Evolutionary conservation across 805 yeast species (phyloP), one percentile per base, ranked within the genome.

Genomic region (Saturnispora gosingensis): DNA sequence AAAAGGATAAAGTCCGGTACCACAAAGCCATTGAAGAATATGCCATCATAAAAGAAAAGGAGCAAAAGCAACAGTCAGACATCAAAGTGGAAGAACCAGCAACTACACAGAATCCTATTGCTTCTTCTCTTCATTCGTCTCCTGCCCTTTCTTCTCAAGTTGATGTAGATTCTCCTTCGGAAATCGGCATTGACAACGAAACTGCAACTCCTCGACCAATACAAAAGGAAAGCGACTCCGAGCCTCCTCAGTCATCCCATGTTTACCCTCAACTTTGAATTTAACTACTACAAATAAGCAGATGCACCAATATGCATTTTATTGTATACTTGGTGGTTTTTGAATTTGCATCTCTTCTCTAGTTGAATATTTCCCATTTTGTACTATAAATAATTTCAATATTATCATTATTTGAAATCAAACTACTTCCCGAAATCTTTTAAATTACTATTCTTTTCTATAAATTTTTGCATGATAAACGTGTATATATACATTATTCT

Each of bases 1-100:
- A 83, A 61, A 85, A 83, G 48, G 97, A 88, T 58, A 80, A 83
- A 60, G 76, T 76, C 52, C 76, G 95, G 63, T 89, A 88, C 63
- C 78, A 79, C 49, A 75, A 72, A 48, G 95, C 88, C 61, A 80
- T 88, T 83, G 77, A 71, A 49, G 78, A 62, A 48, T 69, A 66
- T 53, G 63, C 59, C 28, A 46, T 53, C 30, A 63, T 64, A 42
- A 63, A 60, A 47, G 63, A 63, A 52, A 48, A 48, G 28, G 59
- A 59, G 38, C 25, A 30, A 24, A 22, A 35, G 13, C 53, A 52
- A 30, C 34, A 30, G 32, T 25, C 43, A 36, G 55, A 50, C 18
- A 45, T 20, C 5, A 28, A 49, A 4, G 30, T 47, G 8, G 46
- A 42, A n/a, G 49, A 22, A 20, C n/a, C 48, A 15, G 24, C 30